Percentiles rank a stretch among this genome's conserved stretches.
phyloP scores from a whole-genome alignment of 2,329 filamentous ascomycete genomes.

The Fusarium neocosmosporiellum region DNA sequence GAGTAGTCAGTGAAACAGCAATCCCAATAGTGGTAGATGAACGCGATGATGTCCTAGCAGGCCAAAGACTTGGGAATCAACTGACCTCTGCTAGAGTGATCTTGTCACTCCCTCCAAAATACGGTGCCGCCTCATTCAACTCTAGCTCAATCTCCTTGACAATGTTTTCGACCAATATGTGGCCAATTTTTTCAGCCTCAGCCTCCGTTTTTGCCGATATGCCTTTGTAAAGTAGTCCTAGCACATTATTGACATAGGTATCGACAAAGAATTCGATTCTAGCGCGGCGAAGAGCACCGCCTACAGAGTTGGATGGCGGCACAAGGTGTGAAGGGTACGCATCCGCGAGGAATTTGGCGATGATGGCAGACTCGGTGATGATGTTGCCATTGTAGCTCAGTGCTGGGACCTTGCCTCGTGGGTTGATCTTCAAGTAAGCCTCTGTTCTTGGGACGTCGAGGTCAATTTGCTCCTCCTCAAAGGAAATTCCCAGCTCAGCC shows the following conservation, averaged over 20 bases:
- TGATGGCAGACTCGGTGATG: constrained; percentile 12
- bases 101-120: not conserved
- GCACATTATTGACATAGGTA: not conserved
- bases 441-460: constrained; percentile 48
- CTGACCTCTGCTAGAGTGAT: not conserved
- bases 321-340: constrained; percentile 1
- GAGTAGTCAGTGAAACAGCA: not conserved
- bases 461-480: not conserved
- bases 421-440: constrained; percentile 13
- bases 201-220: not conserved
- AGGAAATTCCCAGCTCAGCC: not conserved
- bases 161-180: not conserved
- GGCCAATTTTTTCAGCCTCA: not conserved
- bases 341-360: constrained; percentile 32
- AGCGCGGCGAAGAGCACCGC: constrained; percentile 2
- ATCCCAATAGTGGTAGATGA: not conserved
- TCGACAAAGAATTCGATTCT: constrained; percentile 11
- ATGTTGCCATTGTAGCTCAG: not conserved
- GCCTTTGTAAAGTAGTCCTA: not conserved
- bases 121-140: not conserved
- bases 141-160: not conserved
- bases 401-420: not conserved
- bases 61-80: not conserved
- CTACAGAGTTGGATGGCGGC: not conserved
- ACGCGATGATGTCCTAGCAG: not conserved